Percentiles rank a stretch among this genome's conserved stretches.
Evolutionary conservation across 169 alveolate species (phyloP).

Genomic region (Perkinsus olseni): DNA sequence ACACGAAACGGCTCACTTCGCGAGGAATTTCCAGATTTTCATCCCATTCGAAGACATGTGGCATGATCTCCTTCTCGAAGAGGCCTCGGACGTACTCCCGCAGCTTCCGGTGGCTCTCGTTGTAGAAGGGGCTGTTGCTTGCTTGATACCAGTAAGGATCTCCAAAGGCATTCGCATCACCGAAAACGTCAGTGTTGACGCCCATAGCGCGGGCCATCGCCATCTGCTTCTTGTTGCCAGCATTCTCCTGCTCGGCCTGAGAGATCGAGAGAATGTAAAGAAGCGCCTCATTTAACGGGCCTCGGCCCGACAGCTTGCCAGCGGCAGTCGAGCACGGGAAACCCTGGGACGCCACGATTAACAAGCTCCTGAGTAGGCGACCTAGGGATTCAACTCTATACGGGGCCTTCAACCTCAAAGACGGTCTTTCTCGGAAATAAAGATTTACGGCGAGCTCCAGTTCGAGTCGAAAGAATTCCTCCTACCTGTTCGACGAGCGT

Average conservation of each 20-base stretch:
- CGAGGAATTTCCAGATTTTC: not conserved
- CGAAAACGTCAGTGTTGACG: slow-evolving; percentile 3
- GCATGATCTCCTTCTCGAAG: slow-evolving; percentile 7
- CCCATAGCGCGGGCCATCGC: not conserved
- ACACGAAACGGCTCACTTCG: not conserved
- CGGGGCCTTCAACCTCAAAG: too few relatives aligned
- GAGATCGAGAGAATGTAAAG: not conserved
- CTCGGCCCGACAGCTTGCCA: too few relatives aligned
- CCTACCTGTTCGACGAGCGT: not conserved
- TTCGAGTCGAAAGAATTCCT: not conserved
- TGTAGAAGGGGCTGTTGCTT: slow-evolving; percentile 11
- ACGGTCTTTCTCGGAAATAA: not conserved
- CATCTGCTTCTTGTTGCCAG: not conserved
- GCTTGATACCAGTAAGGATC: slow-evolving; percentile 15
- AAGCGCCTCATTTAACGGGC: too few relatives aligned
- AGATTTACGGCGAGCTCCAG: not conserved
- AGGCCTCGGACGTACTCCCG: slow-evolving; percentile 1
- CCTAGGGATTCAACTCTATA: too few relatives aligned
- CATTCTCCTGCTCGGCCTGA: slow-evolving; percentile 1
- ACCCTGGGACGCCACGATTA: too few relatives aligned
- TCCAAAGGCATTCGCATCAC: slow-evolving; percentile 10
- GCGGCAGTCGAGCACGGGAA: too few relatives aligned
- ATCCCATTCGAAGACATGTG: slow-evolving; percentile 10
- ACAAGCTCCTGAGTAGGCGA: too few relatives aligned
- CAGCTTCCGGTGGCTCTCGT: slow-evolving; percentile 1